phyloP scores from a whole-genome alignment of 345 rosid genomes.

The Angophora floribunda region DNA sequence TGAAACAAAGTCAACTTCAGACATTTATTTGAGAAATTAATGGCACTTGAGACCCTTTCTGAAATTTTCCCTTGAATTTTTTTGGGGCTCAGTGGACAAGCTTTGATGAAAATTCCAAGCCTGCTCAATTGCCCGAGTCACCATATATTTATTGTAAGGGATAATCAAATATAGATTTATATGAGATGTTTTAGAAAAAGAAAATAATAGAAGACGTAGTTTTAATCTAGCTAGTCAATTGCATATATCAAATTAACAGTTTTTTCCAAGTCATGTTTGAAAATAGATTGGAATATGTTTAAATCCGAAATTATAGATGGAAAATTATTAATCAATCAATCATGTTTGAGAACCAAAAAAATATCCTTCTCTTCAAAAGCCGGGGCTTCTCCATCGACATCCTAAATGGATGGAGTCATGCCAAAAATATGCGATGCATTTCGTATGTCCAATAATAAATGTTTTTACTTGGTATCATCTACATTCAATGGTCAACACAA shows the following conservation, averaged over 20 bases:
- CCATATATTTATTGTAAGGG: background rate
- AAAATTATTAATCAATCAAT: background rate
- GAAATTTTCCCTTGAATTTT: too few relatives aligned
- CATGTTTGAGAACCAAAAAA: background rate
- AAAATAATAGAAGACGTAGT: background rate
- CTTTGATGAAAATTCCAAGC: too few relatives aligned
- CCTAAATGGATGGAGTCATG: background rate
- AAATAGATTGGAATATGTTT: background rate
- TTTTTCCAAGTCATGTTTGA: background rate
- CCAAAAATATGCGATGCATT: background rate
- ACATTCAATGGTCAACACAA: background rate
- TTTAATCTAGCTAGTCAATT: background rate
- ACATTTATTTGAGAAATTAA: too few relatives aligned
- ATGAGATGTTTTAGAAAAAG: background rate
- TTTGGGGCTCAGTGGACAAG: too few relatives aligned
- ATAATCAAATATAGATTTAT: background rate
- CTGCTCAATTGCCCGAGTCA: too few relatives aligned
- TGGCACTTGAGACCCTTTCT: too few relatives aligned
- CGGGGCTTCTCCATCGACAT: fast-evolving
- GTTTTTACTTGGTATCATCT: background rate
- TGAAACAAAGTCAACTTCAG: too few relatives aligned
- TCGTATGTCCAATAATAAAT: background rate
- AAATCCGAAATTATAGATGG: background rate
- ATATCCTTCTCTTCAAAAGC: background rate
- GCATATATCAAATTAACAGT: background rate